Conservation (phyloP, 2,329 filamentous ascomycete species). For the Hypoxylon sp. region DNA sequence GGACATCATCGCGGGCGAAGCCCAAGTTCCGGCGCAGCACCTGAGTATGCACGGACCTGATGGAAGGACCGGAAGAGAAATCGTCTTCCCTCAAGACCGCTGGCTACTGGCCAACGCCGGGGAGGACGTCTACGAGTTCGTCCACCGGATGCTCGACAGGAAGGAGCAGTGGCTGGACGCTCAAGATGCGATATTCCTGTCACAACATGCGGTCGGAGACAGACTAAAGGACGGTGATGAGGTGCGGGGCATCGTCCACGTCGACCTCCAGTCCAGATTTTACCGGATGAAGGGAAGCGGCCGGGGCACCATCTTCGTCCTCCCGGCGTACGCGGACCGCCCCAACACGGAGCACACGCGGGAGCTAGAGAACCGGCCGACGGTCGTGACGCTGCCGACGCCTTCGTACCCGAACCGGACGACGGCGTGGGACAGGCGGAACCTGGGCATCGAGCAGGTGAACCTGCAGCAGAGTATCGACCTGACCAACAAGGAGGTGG, state of each 20-base stretch:
- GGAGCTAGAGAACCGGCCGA: constrained; percentile 60
- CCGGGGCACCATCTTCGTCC: constrained; percentile 63
- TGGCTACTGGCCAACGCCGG: constrained; percentile 67
- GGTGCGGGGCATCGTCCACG: constrained; percentile 59
- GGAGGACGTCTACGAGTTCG: constrained; percentile 60
- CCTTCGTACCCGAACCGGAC: constrained; percentile 36
- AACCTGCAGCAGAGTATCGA: constrained; percentile 17
- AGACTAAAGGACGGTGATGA: constrained; percentile 46
- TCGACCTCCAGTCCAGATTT: constrained; percentile 65
- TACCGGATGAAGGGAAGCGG: constrained; percentile 62
- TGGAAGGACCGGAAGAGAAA: constrained; percentile 63
- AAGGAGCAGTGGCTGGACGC: constrained; percentile 57
- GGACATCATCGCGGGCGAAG: constrained; percentile 63
- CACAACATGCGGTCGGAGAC: constrained; percentile 58
- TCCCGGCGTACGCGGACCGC: constrained; percentile 63
- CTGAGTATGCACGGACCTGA: constrained; percentile 65
- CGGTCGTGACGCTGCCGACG: constrained; percentile 47
- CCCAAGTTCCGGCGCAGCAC: constrained; percentile 63
- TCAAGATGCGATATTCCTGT: constrained; percentile 51
- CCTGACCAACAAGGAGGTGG: constrained; percentile 25
- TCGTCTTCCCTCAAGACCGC: constrained; percentile 66
- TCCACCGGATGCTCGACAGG: constrained; percentile 62
- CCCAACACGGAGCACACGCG: constrained; percentile 58
- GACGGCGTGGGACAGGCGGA: constrained; percentile 43
- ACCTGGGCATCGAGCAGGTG: constrained; percentile 32